These are phyloP conservation scores for Actinidia chinensis DNA, from an alignment of 179 eudicot species.

Conservation along the genomic window DNA sequence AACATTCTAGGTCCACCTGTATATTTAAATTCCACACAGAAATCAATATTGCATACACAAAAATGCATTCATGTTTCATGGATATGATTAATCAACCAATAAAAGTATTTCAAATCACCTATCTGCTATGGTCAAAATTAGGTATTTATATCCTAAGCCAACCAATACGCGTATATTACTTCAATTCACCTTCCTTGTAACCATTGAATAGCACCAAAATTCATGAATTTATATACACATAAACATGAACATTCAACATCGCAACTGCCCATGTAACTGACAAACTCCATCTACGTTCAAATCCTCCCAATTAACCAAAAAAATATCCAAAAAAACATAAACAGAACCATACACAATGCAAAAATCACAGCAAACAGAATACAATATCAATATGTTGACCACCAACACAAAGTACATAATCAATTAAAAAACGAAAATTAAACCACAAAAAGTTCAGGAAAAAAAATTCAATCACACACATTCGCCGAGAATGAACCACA, in stretches of 20 bases:
- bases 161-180: not conserved
- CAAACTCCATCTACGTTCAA: not conserved
- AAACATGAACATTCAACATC: not conserved
- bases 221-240: not conserved
- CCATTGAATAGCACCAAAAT: not conserved
- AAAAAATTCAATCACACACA: not conserved
- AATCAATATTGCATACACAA: too few species aligned
- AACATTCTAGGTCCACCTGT: too few species aligned
- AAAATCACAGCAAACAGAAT: not conserved
- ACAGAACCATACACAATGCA: not conserved
- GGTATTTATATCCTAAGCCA: not conserved
- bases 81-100: too few species aligned
- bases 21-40: too few species aligned
- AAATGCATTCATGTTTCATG: too few species aligned
- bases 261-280: not conserved
- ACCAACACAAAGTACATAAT: not conserved
- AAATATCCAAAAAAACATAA: not conserved
- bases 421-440: not conserved
- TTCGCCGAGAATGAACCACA: not conserved
- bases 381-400: not conserved
- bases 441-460: not conserved
- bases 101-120: too few species aligned
- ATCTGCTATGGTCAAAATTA: too few species aligned
- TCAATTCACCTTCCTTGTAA: not conserved
- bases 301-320: slow-evolving; percentile 5